Evolutionary conservation across 257 asterid species (phyloP).

Genomic region (Gentiana macrophylla): DNA sequence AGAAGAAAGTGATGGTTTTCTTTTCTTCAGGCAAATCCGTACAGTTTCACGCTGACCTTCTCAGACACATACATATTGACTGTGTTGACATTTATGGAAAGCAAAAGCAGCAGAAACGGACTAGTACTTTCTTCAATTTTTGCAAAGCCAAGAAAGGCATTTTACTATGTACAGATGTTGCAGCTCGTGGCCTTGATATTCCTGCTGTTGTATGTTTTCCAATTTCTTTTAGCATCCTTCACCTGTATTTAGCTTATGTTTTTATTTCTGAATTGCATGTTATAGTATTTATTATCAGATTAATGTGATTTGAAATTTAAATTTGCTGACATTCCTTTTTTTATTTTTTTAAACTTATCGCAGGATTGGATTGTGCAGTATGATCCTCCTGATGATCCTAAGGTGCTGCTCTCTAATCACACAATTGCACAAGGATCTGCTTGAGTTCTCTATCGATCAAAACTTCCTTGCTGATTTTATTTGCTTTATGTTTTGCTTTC

Average conservation of each 20-base stretch:
- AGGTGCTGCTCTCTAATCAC: constrained; percentile 32
- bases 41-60: constrained; percentile 79
- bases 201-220: constrained; percentile 75
- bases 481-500: constrained; percentile 1
- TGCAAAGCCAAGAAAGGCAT: constrained; percentile 83
- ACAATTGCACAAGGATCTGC: not conserved
- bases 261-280: not conserved
- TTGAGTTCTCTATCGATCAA: not conserved
- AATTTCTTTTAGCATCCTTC: not conserved
- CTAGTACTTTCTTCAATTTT: constrained; percentile 73
- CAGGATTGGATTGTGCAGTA: constrained; percentile 99
- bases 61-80: constrained; percentile 59
- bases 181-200: constrained; percentile 98
- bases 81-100: constrained; percentile 82
- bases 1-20: constrained; percentile 98
- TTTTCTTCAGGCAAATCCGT: constrained; percentile 91
- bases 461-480: not conserved
- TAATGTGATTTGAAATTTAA: not conserved
- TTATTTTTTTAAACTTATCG: constrained; percentile 11
- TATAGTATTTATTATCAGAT: not conserved
- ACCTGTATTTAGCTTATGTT: constrained; percentile 1
- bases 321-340: not conserved
- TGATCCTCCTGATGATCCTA: constrained; percentile 98
- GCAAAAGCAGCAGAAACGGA: constrained; percentile 91
- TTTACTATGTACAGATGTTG: constrained; percentile 87